phyloP scores from a whole-genome alignment of 2,329 filamentous ascomycete genomes.

The Reticulascus tulasneorum region DNA sequence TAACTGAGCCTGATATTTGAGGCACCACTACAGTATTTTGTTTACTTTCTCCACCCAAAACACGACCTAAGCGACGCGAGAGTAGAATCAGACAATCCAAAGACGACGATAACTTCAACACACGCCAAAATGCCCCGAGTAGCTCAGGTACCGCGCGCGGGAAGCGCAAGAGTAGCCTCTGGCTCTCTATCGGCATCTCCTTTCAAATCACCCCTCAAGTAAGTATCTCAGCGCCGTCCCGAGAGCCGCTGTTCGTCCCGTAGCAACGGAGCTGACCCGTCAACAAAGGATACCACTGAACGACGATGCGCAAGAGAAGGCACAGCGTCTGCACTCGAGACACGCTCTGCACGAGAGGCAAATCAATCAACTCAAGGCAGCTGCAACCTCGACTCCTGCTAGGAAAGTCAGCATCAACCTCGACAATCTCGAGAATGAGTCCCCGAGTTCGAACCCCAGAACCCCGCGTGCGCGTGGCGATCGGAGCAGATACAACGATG shows the following conservation, averaged over 20 bases:
- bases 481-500: conserved; percentile 40
- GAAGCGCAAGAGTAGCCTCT: conserved; percentile 42
- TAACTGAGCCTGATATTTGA: no score
- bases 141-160: conserved; percentile 49
- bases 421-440: conserved; percentile 54
- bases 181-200: conserved; percentile 46
- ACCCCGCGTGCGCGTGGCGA: conserved; percentile 42
- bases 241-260: conserved; percentile 2
- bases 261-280: conserved; percentile 13
- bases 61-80: conserved; percentile 4
- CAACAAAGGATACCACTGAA: conserved; percentile 84
- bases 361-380: conserved; percentile 85
- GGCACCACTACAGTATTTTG: no score
- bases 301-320: conserved; percentile 91
- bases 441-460: conserved; percentile 52
- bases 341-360: conserved; percentile 86
- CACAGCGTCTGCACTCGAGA: conserved; percentile 78
- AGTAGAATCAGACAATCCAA: conserved; percentile 12
- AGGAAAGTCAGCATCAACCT: conserved; percentile 60
- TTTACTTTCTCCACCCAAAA: conserved; percentile 19
- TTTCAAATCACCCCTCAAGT: conserved; percentile 57
- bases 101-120: conserved; percentile 16
- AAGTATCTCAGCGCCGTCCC: conserved; percentile 22
- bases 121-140: conserved; percentile 52
- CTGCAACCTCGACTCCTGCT: conserved; percentile 63